Percentiles rank a stretch among this genome's conserved stretches.
These are phyloP conservation scores for Cyberlindnera suaveolens DNA, from an alignment of 805 yeast genomes.

Conservation along the genomic window DNA sequence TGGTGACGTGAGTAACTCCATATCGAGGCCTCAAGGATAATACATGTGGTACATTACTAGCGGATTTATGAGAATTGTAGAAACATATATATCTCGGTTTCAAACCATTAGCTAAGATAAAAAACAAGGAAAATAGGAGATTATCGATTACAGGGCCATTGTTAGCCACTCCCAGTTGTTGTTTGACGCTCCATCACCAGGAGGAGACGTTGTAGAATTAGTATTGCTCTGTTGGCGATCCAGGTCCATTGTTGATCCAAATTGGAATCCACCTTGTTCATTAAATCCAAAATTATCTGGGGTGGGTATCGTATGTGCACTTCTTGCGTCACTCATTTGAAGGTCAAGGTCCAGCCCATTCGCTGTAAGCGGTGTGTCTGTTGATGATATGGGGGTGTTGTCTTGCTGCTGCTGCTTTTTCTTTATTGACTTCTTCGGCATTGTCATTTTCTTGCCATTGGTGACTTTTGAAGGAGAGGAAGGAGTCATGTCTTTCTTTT, in stretches of 20 bases:
- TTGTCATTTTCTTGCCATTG: constrained; percentile 5
- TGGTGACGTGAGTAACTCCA: too few species aligned
- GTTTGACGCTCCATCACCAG: constrained; percentile 13
- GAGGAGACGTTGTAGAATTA: constrained; percentile 1
- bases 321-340: neutral
- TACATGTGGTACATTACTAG: too few species aligned
- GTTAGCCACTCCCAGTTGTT: constrained; percentile 27
- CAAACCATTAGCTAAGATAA: too few species aligned
- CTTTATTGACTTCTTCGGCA: constrained; percentile 1
- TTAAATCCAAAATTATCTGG: constrained; percentile 8
- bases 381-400: neutral
- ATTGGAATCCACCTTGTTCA: constrained; percentile 9
- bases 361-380: neutral
- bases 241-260: constrained; percentile 8
- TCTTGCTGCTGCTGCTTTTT: neutral
- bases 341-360: neutral
- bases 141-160: constrained; percentile 16
- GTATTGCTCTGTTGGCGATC: constrained; percentile 3
- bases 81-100: too few species aligned
- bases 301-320: neutral
- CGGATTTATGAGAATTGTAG: too few species aligned
- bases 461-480: constrained; percentile 13
- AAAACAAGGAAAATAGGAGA: too few species aligned
- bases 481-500: constrained; percentile 11
- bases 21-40: too few species aligned